Percentiles rank a stretch among this genome's conserved stretches.
phyloP scores from a whole-genome alignment of 768 basidiomycete species.

The Lentinula sp. region DNA sequence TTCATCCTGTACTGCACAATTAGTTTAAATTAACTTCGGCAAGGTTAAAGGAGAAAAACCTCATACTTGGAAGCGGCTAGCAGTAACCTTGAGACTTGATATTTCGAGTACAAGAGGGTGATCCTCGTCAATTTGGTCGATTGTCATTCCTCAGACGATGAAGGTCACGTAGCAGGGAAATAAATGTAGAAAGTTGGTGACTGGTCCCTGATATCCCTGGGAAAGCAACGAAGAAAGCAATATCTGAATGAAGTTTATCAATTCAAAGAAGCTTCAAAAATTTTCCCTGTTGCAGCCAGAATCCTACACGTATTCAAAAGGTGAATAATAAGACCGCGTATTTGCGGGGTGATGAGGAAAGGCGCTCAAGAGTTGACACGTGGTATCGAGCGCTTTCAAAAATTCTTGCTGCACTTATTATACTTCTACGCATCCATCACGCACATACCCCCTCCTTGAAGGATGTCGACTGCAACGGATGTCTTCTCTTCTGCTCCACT shows the following conservation, averaged over 20 bases:
- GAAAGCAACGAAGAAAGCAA: too few relatives aligned
- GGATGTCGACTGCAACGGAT: slow-evolving; percentile 5
- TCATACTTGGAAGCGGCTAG: slow-evolving; percentile 44
- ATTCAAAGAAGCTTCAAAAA: too few relatives aligned
- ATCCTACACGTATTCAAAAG: too few relatives aligned
- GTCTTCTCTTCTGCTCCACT: slow-evolving; percentile 21
- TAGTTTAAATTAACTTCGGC: slow-evolving; percentile 7
- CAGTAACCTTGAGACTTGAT: slow-evolving; percentile 35
- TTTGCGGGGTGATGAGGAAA: too few relatives aligned
- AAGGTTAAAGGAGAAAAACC: slow-evolving; percentile 1
- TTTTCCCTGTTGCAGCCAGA: neutral
- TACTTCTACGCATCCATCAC: too few relatives aligned
- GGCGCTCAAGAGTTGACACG: neutral
- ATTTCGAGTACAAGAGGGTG: slow-evolving; percentile 44
- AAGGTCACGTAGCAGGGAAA: neutral
- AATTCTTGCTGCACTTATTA: neutral
- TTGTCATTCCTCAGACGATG: slow-evolving; percentile 14
- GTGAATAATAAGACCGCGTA: too few relatives aligned
- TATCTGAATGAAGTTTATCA: too few relatives aligned
- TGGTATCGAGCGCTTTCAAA: neutral
- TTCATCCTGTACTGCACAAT: slow-evolving; percentile 47
- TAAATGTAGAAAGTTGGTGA: neutral
- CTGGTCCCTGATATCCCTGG: neutral
- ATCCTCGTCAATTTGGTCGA: slow-evolving; percentile 18
- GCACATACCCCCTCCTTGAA: neutral